Percentiles rank a stretch among this genome's conserved stretches.
These are phyloP conservation scores for Pseudogymnoascus destructans DNA, from an alignment of 2,329 filamentous ascomycete species.

Conservation along the genomic window DNA sequence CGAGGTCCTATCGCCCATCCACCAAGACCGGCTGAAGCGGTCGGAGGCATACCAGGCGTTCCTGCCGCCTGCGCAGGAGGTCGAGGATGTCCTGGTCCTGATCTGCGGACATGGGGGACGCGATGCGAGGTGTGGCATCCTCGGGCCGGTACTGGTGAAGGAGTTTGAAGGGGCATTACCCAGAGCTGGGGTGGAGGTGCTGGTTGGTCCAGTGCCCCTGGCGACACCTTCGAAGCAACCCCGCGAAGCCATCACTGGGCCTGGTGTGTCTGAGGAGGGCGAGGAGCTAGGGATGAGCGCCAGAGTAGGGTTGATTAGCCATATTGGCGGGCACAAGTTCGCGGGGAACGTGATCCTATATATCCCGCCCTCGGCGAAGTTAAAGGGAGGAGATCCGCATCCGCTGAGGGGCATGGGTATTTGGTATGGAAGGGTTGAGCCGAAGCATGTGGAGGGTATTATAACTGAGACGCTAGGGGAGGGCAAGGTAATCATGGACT, in stretches of 20 bases:
- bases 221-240: constrained; percentile 10
- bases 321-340: constrained; percentile 76
- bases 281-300: constrained; percentile 32
- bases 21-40: constrained; percentile 38
- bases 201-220: constrained; percentile 30
- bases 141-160: constrained; percentile 57
- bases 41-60: constrained; percentile 39
- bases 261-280: constrained; percentile 23
- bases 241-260: not conserved
- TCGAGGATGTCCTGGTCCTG: constrained; percentile 60
- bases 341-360: constrained; percentile 78
- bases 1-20: constrained; percentile 41
- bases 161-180: constrained; percentile 55
- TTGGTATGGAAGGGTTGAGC: constrained; percentile 72
- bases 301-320: constrained; percentile 57
- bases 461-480: constrained; percentile 55
- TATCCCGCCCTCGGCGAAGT: constrained; percentile 43
- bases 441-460: constrained; percentile 63
- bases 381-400: constrained; percentile 33
- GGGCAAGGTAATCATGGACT: constrained; percentile 54
- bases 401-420: constrained; percentile 57
- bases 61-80: constrained; percentile 45
- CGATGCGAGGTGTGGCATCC: constrained; percentile 68
- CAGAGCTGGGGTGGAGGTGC: constrained; percentile 36
- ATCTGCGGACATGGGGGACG: constrained; percentile 80